Base-by-base conservation (phyloP, 2,329 filamentous ascomycete genomes). In the Blastomyces parvus region DNA sequence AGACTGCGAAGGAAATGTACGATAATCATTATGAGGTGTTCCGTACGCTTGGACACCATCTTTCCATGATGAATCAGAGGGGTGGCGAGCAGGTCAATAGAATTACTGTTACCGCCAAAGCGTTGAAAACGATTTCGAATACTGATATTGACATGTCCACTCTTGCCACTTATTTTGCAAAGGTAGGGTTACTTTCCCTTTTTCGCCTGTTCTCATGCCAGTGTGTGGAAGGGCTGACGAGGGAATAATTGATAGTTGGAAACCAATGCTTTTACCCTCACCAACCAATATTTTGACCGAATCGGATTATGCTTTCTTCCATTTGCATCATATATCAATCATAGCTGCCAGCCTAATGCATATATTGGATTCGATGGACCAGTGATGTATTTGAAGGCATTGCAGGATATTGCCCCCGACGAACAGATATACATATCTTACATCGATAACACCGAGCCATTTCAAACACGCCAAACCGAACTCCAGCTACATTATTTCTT, bases 401-500 rank as follows among this genome's bases (percentile, higher is more conserved):
- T 86, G 1, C 74, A 73, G 14, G 76, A 79, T 0, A 84, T 88
- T 64, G 71, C 75, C 22, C 77, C 79, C 63, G 80, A 79, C 65
- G 81, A 84, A 38, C 84, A 88, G 69, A 77, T 88, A 38, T 83
- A 80, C 67, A 83, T 87, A 64, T 83, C 84, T 2, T 88, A 88
- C 69, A 77, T 86, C 65, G 85, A 88, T 68, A 76, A 76, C 44
- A 84, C 81, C 0, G 79, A 81, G 48, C 80, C 83, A 0, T 78
- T 77, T 33, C 67, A 74, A 9, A 74, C 76, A n/a, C 81, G 85
- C 2, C 82, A 81, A 65, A 72, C 72, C 2, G 81, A 85, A 67
- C 77, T 88, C 1, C 72, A 73, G 57, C 73, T 77, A 30, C 78
- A 81, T 36, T 88, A 85, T 74, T 84, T 81, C 70, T 88, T 88